phyloP scores from a whole-genome alignment of 352 stramenopile genomes.

The Phytophthora pinifolia region DNA sequence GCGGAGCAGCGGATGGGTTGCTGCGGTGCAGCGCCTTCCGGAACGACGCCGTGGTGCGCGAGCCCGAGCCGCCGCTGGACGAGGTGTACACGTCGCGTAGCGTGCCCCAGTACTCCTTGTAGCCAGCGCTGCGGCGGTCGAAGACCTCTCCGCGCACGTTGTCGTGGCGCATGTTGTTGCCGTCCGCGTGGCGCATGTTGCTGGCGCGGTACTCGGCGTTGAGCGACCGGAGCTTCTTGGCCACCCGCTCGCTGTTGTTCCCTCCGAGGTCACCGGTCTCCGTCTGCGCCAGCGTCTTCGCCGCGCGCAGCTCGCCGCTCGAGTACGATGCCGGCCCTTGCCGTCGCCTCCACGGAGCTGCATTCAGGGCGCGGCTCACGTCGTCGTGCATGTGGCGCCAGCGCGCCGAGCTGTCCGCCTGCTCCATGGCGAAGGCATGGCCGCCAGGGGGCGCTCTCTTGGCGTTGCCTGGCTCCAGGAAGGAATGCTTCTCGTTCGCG shows the following conservation, averaged over 20 bases:
- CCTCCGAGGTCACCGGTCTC: conserved; percentile 57
- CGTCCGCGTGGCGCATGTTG: conserved; percentile 39
- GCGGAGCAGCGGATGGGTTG: conserved; percentile 3
- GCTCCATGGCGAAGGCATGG: conserved; percentile 22
- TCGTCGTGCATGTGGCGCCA: conserved; percentile 79
- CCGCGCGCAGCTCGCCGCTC: conserved; percentile 34
- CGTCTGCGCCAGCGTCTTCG: conserved; percentile 32
- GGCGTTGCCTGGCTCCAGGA: conserved; percentile 1
- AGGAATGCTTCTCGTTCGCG: conserved; percentile 16
- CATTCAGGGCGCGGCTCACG: conserved; percentile 54
- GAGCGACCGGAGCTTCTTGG: conserved; percentile 72
- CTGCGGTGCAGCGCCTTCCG: conserved; percentile 22
- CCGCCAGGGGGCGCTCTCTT: conserved; percentile 9
- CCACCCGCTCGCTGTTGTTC: conserved; percentile 64
- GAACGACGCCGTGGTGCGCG: conserved; percentile 8
- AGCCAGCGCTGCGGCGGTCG: conserved; percentile 52
- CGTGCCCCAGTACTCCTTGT: conserved; percentile 77
- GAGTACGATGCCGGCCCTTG: conserved; percentile 26
- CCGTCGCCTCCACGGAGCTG: conserved; percentile 29
- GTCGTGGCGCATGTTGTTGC: conserved; percentile 38
- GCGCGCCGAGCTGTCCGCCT: conserved; percentile 41
- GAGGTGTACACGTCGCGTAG: conserved; percentile 65
- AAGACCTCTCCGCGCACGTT: conserved; percentile 18
- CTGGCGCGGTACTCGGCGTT: conserved; percentile 76
- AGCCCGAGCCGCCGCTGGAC: conserved; percentile 11